Evolutionary conservation across 2,329 filamentous ascomycete genomes (phyloP), one percentile per base, ranked within the genome.

Genomic region (Aspergillus brunneoviolaceus): DNA sequence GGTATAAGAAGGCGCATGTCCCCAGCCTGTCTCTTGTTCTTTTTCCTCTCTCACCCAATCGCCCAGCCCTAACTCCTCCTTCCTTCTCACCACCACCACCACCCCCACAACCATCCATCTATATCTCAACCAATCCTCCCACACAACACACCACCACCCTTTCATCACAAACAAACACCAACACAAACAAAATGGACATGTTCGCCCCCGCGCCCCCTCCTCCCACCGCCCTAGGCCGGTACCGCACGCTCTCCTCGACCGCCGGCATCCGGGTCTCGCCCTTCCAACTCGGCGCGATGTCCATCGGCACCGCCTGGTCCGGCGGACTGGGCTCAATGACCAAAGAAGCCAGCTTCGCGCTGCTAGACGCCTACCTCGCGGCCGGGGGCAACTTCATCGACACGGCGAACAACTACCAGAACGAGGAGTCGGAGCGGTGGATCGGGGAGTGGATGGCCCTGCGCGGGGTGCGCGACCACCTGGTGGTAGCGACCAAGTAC

Each of bases 371-470:
- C 66, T 90, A 84, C 75, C 85, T 83, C 60, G 79, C 81, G 1
- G 80, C 85, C 0, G 86, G 86, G 7, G 88, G 89, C 23, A 91
- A 91, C 75, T 90, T 91, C 72, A 86, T 91, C 68, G 88, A 91
- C 70, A 90, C 87, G 0, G 70, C 86, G 54, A 88, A 86, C 74
- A 86, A 86, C 71, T 90, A 90, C 74, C 87, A 88, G 64, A 77
- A 79, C 58, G 80, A 89, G 70, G 72, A 87, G 65, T 84, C 83
- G 1, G 88, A 90, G 74, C 75, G 67, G 51, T 87, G 87, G 84
- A 78, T 90, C 60, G 88, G 88, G 29, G 86, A 88, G 64, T 90
- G 87, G 87, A 86, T 89, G 84, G 80, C 80, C 67, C 81, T 81
- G 63, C 82, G 85, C 5, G 79, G 80, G 11, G 84, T 83, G 58